Base-by-base conservation (phyloP, 352 stramenopile genomes). In the Phytophthora multivora region DNA sequence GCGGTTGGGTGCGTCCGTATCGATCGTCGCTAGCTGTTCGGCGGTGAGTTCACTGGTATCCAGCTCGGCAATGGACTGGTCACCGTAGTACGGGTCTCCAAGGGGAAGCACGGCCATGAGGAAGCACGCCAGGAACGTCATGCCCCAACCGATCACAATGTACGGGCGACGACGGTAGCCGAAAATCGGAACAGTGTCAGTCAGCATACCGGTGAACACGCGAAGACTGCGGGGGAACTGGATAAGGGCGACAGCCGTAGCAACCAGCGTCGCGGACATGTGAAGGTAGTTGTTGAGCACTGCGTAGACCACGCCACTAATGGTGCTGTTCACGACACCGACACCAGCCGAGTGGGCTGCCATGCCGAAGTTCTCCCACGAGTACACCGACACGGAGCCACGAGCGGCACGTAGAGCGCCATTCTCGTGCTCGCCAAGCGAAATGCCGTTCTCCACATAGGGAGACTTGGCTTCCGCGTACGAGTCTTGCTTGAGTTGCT, bases 81-180 rank as follows among this genome's bases (percentile, higher is more conserved):
- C 69, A 3, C 59, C 28, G 56, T 83, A 88, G 66, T 86, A 88
- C 38, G 76, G 75, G 3, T 81, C 63, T 11, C 72, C 74, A 21
- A 88, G 51, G 33, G 78, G 73, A 26, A 82, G 43, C 11, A 77
- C 63, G 0, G 75, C 73, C 78, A 86, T 85, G 54, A 82, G 36
- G 15, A 86, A 63, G 15, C 78, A 79, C 11, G 56, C 46, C 8
- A 77, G 7, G 48, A 73, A 74, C 3, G 70, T 68, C 52, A 86
- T 69, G 23, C 33, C 50, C 79, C 79, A 89, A 16, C 89, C 89
- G 35, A 90, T 58, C 19, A 89, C 71, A 49, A 96, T 85, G 63
- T 97, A 97, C 31, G 88, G 80, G 10, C 88, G 89, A 10, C 88
- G 75, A 31, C 83, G 88, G 54, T 90, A 90, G 49, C 87, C 83